phyloP scores from a whole-genome alignment of 352 stramenopile genomes.

The Pythium sukuiense region DNA sequence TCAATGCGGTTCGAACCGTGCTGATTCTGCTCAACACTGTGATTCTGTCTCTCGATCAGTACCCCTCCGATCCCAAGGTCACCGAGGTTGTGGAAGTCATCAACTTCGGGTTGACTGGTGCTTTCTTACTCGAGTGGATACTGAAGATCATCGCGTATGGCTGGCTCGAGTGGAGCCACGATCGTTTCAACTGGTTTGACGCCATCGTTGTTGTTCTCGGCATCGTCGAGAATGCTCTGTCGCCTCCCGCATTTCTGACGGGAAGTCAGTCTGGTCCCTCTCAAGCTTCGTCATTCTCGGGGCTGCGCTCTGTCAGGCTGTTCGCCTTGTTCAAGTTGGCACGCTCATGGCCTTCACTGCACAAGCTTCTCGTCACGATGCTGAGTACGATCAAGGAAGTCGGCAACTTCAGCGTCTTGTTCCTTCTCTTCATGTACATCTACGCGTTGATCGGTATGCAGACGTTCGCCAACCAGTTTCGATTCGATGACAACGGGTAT shows the following conservation, averaged over 20 bases:
- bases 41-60: slow-evolving; percentile 79
- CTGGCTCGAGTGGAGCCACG: slow-evolving; percentile 40
- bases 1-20: slow-evolving; percentile 47
- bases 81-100: slow-evolving; percentile 49
- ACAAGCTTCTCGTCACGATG: slow-evolving; percentile 91
- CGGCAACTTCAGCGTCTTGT: slow-evolving; percentile 90
- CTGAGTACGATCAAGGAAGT: slow-evolving; percentile 88
- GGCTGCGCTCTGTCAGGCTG: slow-evolving; percentile 83
- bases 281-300: slow-evolving; percentile 56
- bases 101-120: slow-evolving; percentile 57
- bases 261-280: slow-evolving; percentile 10
- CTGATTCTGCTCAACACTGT: slow-evolving; percentile 87
- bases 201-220: slow-evolving; percentile 51
- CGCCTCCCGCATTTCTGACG: slow-evolving; percentile 39
- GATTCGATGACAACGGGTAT: slow-evolving; percentile 28
- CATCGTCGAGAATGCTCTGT: slow-evolving; percentile 41
- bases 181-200: slow-evolving; percentile 86
- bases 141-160: slow-evolving; percentile 84
- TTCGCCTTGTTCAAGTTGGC: slow-evolving; percentile 92
- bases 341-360: slow-evolving; percentile 87
- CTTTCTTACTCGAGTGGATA: slow-evolving; percentile 50
- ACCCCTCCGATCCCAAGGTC: slow-evolving; percentile 49
- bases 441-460: slow-evolving; percentile 85
- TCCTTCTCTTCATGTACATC: slow-evolving; percentile 89
- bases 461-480: slow-evolving; percentile 77